Conservation (phyloP, 305 asterid genomes). For the Striga hermonthica region DNA sequence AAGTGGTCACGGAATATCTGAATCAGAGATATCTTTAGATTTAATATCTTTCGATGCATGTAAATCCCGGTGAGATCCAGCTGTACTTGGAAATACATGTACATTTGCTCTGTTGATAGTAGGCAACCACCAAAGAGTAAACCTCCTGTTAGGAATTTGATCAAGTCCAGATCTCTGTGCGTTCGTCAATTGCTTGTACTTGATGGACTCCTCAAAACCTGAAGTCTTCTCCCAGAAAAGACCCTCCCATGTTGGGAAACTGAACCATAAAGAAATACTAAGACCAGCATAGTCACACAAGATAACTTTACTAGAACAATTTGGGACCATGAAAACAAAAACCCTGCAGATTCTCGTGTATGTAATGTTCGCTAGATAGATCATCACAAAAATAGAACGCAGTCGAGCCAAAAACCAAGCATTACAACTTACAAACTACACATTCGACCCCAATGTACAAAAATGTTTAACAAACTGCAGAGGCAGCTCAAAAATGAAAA, state of each 20-base stretch:
- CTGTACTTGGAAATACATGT: slow-evolving; percentile 99
- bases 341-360: not conserved
- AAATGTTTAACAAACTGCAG: no score
- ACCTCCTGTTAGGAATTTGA: slow-evolving; percentile 94
- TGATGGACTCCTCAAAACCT: slow-evolving; percentile 99
- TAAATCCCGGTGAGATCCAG: slow-evolving; percentile 97
- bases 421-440: not conserved
- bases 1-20: slow-evolving; percentile 99
- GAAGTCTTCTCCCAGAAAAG: slow-evolving; percentile 99
- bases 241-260: slow-evolving; percentile 99
- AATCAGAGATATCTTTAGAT: slow-evolving; percentile 90
- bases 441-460: not conserved
- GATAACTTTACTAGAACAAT: not conserved
- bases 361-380: not conserved
- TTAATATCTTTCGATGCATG: slow-evolving; percentile 99
- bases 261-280: slow-evolving; percentile 35
- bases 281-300: not conserved
- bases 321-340: not conserved
- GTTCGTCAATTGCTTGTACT: slow-evolving; percentile 92
- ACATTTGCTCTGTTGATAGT: slow-evolving; percentile 97
- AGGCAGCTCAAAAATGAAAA: no score
- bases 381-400: no score
- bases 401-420: not conserved
- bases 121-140: slow-evolving; percentile 99
- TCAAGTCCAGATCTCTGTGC: slow-evolving; percentile 99